phyloP scores from a whole-genome alignment of 495 filamentous ascomycete species.

The Usnea hakonensis region DNA sequence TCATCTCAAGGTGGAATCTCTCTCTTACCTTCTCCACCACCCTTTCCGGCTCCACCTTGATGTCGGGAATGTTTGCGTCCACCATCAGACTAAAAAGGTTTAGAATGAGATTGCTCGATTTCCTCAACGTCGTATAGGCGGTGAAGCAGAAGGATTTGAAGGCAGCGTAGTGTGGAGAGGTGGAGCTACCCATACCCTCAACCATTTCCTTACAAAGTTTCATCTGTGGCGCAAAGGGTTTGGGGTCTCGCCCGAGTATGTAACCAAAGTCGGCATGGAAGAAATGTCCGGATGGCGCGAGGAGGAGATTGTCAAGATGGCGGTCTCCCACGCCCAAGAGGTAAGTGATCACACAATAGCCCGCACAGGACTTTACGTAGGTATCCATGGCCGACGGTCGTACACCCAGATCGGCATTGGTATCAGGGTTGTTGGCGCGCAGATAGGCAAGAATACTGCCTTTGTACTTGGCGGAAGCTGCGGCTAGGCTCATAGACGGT shows the following conservation, averaged over 20 bases:
- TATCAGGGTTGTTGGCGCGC: slow-evolving; percentile 82
- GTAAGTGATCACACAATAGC: slow-evolving; percentile 98
- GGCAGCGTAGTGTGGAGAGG: slow-evolving; percentile 67
- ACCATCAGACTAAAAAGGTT: slow-evolving; percentile 97
- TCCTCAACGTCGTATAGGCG: slow-evolving; percentile 83
- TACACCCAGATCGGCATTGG: slow-evolving; percentile 71
- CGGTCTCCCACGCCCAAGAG: slow-evolving; percentile 96
- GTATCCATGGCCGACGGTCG: slow-evolving; percentile 90
- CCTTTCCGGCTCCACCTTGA: slow-evolving; percentile 84
- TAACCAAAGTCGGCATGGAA: slow-evolving; percentile 99
- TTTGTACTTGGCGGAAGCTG: slow-evolving; percentile 72
- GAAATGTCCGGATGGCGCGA: slow-evolving; percentile 87
- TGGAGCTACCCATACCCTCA: slow-evolving; percentile 88
- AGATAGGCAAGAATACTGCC: slow-evolving; percentile 78
- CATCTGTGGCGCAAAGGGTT: slow-evolving; percentile 93
- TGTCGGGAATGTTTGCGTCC: slow-evolving; percentile 93
- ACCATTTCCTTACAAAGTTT: slow-evolving; percentile 98
- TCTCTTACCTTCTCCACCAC: slow-evolving; percentile 92
- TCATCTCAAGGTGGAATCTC: slow-evolving; percentile 84
- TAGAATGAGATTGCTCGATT: slow-evolving; percentile 82
- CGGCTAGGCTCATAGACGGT: slow-evolving; percentile 71
- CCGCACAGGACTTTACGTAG: slow-evolving; percentile 91
- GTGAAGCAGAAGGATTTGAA: slow-evolving; percentile 97
- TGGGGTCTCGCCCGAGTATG: slow-evolving; percentile 94
- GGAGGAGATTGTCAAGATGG: slow-evolving; percentile 90